Base-by-base conservation (phyloP, 305 asterid genomes). In the Petunia hybrid region DNA sequence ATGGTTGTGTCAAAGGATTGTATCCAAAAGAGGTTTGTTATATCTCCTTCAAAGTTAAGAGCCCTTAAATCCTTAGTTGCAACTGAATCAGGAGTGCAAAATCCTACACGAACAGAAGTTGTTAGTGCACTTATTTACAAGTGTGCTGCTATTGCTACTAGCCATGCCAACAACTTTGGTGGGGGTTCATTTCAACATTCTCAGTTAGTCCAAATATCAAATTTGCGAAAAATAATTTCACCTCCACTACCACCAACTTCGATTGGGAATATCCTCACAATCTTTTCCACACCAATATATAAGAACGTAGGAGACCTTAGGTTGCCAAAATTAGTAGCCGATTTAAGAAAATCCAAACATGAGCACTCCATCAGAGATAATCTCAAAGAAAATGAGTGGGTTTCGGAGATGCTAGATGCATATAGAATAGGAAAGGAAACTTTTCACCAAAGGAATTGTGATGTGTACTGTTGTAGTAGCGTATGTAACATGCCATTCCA, bases 401-500 rank as follows among this genome's bases (percentile, higher is more conserved):
- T 12, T 46, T 46, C 55, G 0, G 55, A 1, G 55, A 46, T 46
- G 2, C 2, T 46, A 46, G 10, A 46, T 46, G 55, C 55, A 46
- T 46, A 46, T 46, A 46, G 9, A 0, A 46, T 12, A 46, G 55
- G 55, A 46, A 12, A 46, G 2, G 55, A 12, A 6, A 46, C 55
- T 10, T 46, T 6, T 46, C 55, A 12, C 55, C 55, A 46, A 46
- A 46, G 12, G 7, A 46, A 46, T 12, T 46, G 55, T 60, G 40
- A 76, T 56, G 68, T 76, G 36, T 55, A 76, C 13, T 8, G 16
- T 2, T 76, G 80, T 40, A 56, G 22, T 59, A 76, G 68, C 5
- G 0, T n/a, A 2, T 76, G 66, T 39, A 76, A 16, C 16, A 55
- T 38, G 1, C 68, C 67, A 75, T 56, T 14, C 13, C 36, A 39